Evolutionary conservation across 2,329 filamentous ascomycete genomes (phyloP), one percentile per base, ranked within the genome.

Genomic region (Monosporascus sp.): DNA sequence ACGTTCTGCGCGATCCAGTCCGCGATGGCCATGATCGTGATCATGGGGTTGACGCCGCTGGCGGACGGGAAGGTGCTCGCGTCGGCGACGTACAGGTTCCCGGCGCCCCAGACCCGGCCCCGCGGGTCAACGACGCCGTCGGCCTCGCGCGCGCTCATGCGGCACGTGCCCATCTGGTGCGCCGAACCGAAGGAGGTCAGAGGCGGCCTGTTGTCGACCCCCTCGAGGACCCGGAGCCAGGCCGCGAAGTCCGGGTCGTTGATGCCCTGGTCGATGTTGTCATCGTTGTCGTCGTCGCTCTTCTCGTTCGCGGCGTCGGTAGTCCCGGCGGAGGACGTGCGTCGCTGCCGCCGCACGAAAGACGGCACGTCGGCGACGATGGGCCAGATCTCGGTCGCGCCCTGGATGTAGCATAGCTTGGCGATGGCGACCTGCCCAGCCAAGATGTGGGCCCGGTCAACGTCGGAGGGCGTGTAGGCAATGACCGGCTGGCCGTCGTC

Each of bases 11-110:
- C 82, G 56, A 89, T 85, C 71, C 80, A 81, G 63, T 88, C 82
- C 48, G 83, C 76, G 61, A 88, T 79, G 1, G 82, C 82, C 88
- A 92, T 90, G 53, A 75, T 79, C 14, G 88, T 90, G 44, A 91
- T 74, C 89, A 93, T 92, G 14, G 89, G 89, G 66, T 92, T 92
- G 31, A 91, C 88, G 1, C 89, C 89, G 65, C 83, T 89, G 11
- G 88, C 87, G 52, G 81, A 86, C 1, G 87, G 89, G 56, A 92
- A 88, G 11, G 90, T 84, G 66, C 85, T 90, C 45, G 86, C 83
- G 68, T 93, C 89, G 9, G 84, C 82, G 18, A 92, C 82, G 64
- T 83, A 90, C 60, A 92, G 63, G 1, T 79, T 80, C 60, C 83
- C 72, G 0, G 74, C 77, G 1, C 81, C 86, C 85, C 86, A 92